phyloP scores from a whole-genome alignment of 129 eudicot genomes.

The Dittrichia graveolens region DNA sequence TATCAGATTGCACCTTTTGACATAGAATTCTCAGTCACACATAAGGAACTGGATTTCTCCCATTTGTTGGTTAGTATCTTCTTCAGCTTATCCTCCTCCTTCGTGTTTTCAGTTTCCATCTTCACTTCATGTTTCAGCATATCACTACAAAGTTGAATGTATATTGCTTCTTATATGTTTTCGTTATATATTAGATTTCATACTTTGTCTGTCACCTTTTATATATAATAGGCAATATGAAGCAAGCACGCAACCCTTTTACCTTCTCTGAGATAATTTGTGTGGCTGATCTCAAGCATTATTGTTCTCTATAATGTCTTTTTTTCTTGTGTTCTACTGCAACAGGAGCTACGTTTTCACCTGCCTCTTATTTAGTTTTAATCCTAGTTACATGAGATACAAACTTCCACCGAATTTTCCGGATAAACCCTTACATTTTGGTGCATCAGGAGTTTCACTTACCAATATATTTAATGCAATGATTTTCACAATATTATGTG shows the following conservation, averaged over 20 bases:
- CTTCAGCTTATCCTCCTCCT: conserved; percentile 10
- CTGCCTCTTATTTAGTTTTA: too few species aligned
- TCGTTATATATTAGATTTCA: background rate
- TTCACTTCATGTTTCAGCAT: background rate
- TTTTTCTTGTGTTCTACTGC: background rate
- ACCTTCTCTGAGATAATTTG: background rate
- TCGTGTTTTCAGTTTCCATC: background rate
- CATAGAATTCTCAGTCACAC: conserved; percentile 93
- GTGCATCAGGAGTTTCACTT: too few species aligned
- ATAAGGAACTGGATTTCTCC: conserved; percentile 98
- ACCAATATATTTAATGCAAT: too few species aligned
- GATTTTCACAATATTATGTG: too few species aligned
- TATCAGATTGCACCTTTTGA: conserved; percentile 99
- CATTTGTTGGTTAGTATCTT: conserved; percentile 81
- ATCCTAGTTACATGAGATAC: too few species aligned
- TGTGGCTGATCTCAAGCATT: background rate
- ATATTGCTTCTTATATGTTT: background rate
- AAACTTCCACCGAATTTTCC: too few species aligned
- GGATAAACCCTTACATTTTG: too few species aligned
- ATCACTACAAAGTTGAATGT: background rate
- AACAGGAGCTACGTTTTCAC: too few species aligned
- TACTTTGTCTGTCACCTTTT: background rate
- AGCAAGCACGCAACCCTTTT: background rate
- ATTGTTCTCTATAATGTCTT: background rate
- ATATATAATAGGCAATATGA: background rate